These are phyloP conservation scores for Rheum nobile DNA, from an alignment of 148 eudicot species.

Conservation along the genomic window DNA sequence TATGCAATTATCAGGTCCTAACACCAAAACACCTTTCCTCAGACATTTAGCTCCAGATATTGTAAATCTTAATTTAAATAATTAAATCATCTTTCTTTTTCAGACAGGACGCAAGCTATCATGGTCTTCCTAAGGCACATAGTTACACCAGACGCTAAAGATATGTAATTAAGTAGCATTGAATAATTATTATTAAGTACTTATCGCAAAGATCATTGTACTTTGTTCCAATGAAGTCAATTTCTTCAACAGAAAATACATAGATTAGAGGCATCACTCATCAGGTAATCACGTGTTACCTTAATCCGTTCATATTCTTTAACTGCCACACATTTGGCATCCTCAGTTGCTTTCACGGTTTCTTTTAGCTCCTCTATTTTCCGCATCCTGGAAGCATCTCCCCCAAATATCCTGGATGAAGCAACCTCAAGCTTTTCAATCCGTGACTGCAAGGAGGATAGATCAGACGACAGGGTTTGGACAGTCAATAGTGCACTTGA, in stretches of 20 bases:
- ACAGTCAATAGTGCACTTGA: constrained; percentile 90
- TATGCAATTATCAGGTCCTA: not conserved
- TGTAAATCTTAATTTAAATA: not conserved
- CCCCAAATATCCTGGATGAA: constrained; percentile 91
- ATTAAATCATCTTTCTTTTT: not conserved
- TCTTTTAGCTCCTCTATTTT: constrained; percentile 91
- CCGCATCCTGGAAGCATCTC: constrained; percentile 75
- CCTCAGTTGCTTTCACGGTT: constrained; percentile 67
- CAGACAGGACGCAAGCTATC: not conserved
- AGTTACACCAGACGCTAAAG: not conserved
- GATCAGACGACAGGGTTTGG: constrained; percentile 79
- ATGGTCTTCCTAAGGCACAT: not conserved
- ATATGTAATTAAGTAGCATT: not conserved
- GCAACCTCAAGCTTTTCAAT: constrained; percentile 91
- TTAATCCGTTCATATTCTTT: constrained; percentile 84
- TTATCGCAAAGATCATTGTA: not conserved
- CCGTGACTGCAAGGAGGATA: constrained; percentile 54
- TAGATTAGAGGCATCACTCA: not conserved
- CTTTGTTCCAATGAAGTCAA: not conserved
- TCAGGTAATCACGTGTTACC: constrained; percentile 30
- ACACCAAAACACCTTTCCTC: not conserved
- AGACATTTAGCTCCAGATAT: not conserved
- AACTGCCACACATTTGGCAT: constrained; percentile 71
- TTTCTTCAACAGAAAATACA: not conserved
- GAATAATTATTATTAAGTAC: not conserved